Evolutionary conservation across 257 asterid genomes (phyloP).

Genomic region (Scutellaria galericulata): DNA sequence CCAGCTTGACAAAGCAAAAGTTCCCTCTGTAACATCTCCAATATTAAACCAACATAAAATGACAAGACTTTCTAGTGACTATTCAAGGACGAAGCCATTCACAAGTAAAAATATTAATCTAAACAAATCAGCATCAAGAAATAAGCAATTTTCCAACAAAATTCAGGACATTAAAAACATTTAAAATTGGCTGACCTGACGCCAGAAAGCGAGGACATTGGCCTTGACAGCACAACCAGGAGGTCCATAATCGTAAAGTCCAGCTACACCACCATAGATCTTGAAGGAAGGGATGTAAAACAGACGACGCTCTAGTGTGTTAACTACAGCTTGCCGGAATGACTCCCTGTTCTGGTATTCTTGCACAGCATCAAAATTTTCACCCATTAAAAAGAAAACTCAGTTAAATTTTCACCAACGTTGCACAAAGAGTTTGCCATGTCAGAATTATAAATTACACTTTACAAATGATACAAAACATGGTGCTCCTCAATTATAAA

Average conservation of each 20-base stretch:
- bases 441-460: no score
- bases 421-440: not conserved
- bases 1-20: not conserved
- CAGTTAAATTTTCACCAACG: conserved; percentile 8
- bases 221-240: conserved; percentile 86
- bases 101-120: not conserved
- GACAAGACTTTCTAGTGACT: not conserved
- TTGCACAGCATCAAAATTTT: conserved; percentile 30
- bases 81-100: not conserved
- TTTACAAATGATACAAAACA: no score
- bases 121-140: conserved; percentile 1
- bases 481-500: no score
- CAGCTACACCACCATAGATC: conserved; percentile 82
- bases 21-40: not conserved
- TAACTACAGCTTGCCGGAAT: conserved; percentile 67
- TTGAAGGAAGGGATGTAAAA: conserved; percentile 80
- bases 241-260: conserved; percentile 83
- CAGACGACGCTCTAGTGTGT: conserved; percentile 75
- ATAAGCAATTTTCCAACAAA: not conserved
- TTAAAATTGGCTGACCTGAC: conserved; percentile 56
- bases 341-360: conserved; percentile 54
- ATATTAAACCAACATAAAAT: not conserved
- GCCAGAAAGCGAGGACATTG: conserved; percentile 84
- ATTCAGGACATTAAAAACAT: not conserved
- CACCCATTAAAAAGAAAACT: not conserved